Conservation (phyloP, 2,329 filamentous ascomycete genomes). For the Ilyonectria robusta region DNA sequence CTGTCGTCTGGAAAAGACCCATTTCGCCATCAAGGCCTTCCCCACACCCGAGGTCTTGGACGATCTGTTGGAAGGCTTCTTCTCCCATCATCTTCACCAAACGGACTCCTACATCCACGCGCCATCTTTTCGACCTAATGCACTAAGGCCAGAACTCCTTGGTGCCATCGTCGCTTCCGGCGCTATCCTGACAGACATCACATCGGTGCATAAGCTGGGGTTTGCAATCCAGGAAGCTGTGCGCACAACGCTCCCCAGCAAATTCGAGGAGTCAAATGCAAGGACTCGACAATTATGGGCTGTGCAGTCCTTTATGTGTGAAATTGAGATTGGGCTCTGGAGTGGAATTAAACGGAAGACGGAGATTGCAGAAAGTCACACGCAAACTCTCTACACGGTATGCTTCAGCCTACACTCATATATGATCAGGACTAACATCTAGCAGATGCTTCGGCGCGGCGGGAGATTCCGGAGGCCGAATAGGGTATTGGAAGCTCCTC, state of each 20-base stretch:
- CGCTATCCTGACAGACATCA: conserved; percentile 22
- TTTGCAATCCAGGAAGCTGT: conserved; percentile 33
- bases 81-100: conserved; percentile 29
- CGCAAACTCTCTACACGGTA: conserved; percentile 33
- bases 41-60: conserved; percentile 27
- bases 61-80: conserved; percentile 30
- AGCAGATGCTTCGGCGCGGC: conserved; percentile 27
- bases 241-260: conserved; percentile 16
- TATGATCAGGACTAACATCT: neutral
- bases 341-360: conserved; percentile 36
- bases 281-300: conserved; percentile 26
- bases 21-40: conserved; percentile 31
- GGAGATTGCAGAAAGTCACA: conserved; percentile 34
- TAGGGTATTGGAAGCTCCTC: neutral
- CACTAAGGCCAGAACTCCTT: conserved; percentile 22
- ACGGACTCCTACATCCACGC: conserved; percentile 30
- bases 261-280: conserved; percentile 28
- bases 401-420: neutral
- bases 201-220: conserved; percentile 27
- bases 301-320: conserved; percentile 29
- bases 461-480: conserved; percentile 24
- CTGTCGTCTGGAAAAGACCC: conserved; percentile 29
- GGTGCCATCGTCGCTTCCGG: conserved; percentile 15
- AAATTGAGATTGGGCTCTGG: conserved; percentile 33
- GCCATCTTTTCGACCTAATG: conserved; percentile 28